Evolutionary conservation across 495 filamentous ascomycete species (phyloP).

Genomic region (Aspergillus olivimuriae): DNA sequence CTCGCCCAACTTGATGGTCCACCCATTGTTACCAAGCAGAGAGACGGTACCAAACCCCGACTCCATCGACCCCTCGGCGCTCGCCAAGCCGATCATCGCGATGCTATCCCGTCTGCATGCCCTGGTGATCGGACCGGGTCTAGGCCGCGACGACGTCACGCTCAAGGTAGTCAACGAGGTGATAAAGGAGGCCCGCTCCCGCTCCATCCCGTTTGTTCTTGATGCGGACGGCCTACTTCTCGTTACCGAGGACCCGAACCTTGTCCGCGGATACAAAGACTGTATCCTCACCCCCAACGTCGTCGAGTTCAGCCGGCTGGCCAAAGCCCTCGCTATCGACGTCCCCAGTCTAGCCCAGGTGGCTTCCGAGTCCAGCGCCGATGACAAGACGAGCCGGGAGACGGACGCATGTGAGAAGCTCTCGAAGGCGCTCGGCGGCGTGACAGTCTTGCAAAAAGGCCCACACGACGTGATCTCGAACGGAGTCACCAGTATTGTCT

Average conservation of each 20-base stretch:
- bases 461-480: constrained; percentile 79
- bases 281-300: constrained; percentile 94
- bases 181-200: constrained; percentile 69
- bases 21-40: constrained; percentile 81
- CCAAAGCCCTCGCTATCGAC: constrained; percentile 61
- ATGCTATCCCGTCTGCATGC: constrained; percentile 84
- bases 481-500: constrained; percentile 64
- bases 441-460: constrained; percentile 89
- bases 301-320: constrained; percentile 81
- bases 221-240: constrained; percentile 87
- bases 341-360: constrained; percentile 37
- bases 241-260: constrained; percentile 64
- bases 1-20: constrained; percentile 98
- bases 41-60: constrained; percentile 37
- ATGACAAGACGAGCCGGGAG: constrained; percentile 37
- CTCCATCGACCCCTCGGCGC: constrained; percentile 43
- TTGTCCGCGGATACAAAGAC: constrained; percentile 72
- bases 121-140: constrained; percentile 89
- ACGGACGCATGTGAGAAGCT: constrained; percentile 63
- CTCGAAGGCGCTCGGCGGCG: constrained; percentile 72
- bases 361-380: constrained; percentile 25
- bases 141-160: constrained; percentile 85
- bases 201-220: constrained; percentile 73
- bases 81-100: constrained; percentile 65
- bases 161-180: constrained; percentile 77